These are phyloP conservation scores for Conringia planisiliqua DNA, from an alignment of 345 rosid species.

Conservation along the genomic window DNA sequence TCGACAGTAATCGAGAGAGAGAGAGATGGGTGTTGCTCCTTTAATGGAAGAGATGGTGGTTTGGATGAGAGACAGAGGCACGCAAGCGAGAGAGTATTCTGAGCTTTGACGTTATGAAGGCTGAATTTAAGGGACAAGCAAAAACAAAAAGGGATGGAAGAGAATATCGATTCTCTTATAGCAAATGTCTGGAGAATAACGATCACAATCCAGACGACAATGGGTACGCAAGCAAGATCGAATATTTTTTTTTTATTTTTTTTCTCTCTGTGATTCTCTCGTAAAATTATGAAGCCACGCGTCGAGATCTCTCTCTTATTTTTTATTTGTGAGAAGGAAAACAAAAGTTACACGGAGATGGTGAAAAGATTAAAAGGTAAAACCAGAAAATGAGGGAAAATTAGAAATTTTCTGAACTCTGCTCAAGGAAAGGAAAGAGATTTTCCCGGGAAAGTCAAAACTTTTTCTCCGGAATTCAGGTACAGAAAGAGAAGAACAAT, in stretches of 20 bases:
- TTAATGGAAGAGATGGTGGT: constrained; percentile 4
- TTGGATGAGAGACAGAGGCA: constrained; percentile 36
- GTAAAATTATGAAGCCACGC: constrained; percentile 12
- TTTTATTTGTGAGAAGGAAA: too few relatives aligned
- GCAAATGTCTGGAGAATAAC: constrained; percentile 3
- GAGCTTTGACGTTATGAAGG: constrained; percentile 50
- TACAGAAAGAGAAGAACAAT: not conserved
- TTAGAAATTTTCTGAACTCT: not conserved
- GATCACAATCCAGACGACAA: constrained; percentile 14
- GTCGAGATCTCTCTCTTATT: constrained; percentile 7
- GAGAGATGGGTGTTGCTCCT: constrained; percentile 10
- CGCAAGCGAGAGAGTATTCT: constrained; percentile 28
- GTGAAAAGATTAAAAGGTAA: not conserved
- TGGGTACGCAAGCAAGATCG: constrained; percentile 23
- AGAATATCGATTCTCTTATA: constrained; percentile 7
- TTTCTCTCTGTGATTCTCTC: not conserved
- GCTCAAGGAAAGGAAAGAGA: constrained; percentile 4
- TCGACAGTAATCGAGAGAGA: not conserved
- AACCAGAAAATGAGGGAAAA: constrained; percentile 6
- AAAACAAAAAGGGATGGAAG: not conserved
- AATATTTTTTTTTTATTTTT: constrained; percentile 1
- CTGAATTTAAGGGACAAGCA: constrained; percentile 48
- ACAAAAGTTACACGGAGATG: not conserved
- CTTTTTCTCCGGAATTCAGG: constrained; percentile 10
- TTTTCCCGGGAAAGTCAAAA: constrained; percentile 29